Conservation (phyloP, 495 filamentous ascomycete genomes). For the Extremus antarcticus region DNA sequence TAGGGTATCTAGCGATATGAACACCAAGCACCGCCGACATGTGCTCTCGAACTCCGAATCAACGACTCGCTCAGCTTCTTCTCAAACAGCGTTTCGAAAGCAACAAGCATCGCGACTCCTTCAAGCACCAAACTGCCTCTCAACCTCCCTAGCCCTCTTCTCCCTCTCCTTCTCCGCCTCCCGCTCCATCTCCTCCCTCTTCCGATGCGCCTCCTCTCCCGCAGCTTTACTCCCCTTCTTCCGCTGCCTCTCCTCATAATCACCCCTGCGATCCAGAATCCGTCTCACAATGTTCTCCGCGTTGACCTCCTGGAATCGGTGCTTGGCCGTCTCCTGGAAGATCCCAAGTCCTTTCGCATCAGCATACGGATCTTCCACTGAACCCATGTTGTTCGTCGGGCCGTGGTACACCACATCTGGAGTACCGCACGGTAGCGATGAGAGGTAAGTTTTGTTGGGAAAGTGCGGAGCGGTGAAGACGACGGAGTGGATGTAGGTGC, state of each 20-base stretch:
- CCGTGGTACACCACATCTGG: constrained; percentile 88
- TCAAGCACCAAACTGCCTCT: constrained; percentile 25
- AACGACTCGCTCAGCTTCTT: too few relatives aligned
- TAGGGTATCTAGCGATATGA: too few relatives aligned
- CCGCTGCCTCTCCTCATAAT: constrained; percentile 84
- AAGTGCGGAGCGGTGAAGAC: constrained; percentile 83
- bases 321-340: constrained; percentile 35
- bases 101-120: too few relatives aligned
- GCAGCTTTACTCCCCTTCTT: constrained; percentile 74
- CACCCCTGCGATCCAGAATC: constrained; percentile 70
- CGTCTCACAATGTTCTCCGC: constrained; percentile 82
- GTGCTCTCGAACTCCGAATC: too few relatives aligned
- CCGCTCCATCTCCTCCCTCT: constrained; percentile 44
- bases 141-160: constrained; percentile 22
- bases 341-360: constrained; percentile 42
- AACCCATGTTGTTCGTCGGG: constrained; percentile 79
- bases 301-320: constrained; percentile 79
- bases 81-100: too few relatives aligned
- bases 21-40: too few relatives aligned
- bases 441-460: constrained; percentile 64
- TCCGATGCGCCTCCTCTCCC: constrained; percentile 51
- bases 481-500: constrained; percentile 74
- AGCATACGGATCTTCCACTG: constrained; percentile 75
- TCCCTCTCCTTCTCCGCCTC: constrained; percentile 26
- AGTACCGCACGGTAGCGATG: constrained; percentile 59